Evolutionary conservation across 2,329 filamentous ascomycete genomes (phyloP), one percentile per base, ranked within the genome.

Genomic region (Sphaerostilbella broomeana): DNA sequence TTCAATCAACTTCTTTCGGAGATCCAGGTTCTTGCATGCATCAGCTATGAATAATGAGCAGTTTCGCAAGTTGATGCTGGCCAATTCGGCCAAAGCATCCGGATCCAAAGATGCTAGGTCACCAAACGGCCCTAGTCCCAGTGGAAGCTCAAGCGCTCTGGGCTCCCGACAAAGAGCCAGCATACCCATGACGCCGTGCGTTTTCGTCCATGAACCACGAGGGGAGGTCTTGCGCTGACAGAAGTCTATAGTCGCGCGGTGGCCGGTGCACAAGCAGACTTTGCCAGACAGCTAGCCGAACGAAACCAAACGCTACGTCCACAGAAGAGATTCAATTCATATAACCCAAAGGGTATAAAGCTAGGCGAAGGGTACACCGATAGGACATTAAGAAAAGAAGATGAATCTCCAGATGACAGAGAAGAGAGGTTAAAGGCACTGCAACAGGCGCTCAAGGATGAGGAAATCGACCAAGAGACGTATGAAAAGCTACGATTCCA

Each of bases 181-280:
- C 61, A 90, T 95, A 46, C 87, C 87, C 41, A 95, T 95, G 90
- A 95, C 90, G 33, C 90, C 90, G 82, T 88, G 72, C 53, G 80
- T 69, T 2, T 10, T 27, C 7, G 2, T n/a, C 10, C 13, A 4
- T 2, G 20, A 9, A n/a, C n/a, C n/a, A n/a, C n/a, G n/a, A n/a
- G n/a, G n/a, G n/a, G n/a, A n/a, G n/a, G n/a, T n/a, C n/a, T n/a
- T n/a, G n/a, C n/a, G n/a, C n/a, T n/a, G n/a, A n/a, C n/a, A n/a
- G 19, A 10, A 18, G 33, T 11, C 19, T 43, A 10, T 42, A 85
- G 81, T 11, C 84, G 86, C 35, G 78, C 82, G 17, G 70, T 88
- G 15, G 59, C 53, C 10, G 53, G 54, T n/a, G 44, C 53, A 4
- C 72, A 75, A 37, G 66, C 75, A 38, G 82, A 92, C 40, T 95